Percentiles rank a stretch among this genome's conserved stretches.
Evolutionary conservation across 1,284 basidiomycete genomes (phyloP).

Genomic region (Rhizoctonia solani): DNA sequence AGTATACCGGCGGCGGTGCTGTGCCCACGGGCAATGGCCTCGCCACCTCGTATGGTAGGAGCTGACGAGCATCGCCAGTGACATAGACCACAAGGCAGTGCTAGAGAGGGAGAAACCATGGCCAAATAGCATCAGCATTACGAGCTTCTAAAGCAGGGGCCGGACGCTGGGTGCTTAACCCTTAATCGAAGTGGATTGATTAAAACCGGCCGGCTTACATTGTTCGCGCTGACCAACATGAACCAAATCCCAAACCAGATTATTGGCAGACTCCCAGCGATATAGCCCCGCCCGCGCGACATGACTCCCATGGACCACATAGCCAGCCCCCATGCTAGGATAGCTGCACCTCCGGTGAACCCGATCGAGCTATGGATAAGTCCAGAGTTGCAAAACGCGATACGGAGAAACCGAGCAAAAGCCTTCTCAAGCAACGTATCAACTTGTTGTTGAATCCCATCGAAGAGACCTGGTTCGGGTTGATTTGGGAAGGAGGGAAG

Average conservation of each 20-base stretch:
- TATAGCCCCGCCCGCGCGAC: background rate
- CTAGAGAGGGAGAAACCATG: too few relatives aligned
- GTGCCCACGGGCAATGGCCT: conserved; percentile 2
- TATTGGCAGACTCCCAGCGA: conserved; percentile 19
- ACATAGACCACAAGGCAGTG: conserved; percentile 22
- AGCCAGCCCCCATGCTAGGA: conserved; percentile 11
- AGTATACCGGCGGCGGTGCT: conserved; percentile 14
- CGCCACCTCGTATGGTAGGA: conserved; percentile 18
- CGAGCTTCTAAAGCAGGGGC: too few relatives aligned
- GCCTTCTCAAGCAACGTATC: background rate
- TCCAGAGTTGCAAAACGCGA: conserved; percentile 26
- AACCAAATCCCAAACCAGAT: conserved; percentile 34
- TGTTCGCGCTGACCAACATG: conserved; percentile 13
- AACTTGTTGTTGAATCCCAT: background rate
- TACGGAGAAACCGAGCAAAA: background rate
- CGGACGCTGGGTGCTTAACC: background rate
- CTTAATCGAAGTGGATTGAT: too few relatives aligned
- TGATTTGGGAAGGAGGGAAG: conserved; percentile 28
- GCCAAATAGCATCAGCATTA: too few relatives aligned
- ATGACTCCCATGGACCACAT: conserved; percentile 12
- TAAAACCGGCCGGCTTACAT: conserved; percentile 16
- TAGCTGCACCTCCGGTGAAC: background rate
- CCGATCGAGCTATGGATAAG: conserved; percentile 29
- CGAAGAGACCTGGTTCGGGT: conserved; percentile 25
- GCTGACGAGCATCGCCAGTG: conserved; percentile 29